Evolutionary conservation across 768 basidiomycete genomes (phyloP), one percentile per base, ranked within the genome.

Genomic region (Daedaleopsis sinensis): DNA sequence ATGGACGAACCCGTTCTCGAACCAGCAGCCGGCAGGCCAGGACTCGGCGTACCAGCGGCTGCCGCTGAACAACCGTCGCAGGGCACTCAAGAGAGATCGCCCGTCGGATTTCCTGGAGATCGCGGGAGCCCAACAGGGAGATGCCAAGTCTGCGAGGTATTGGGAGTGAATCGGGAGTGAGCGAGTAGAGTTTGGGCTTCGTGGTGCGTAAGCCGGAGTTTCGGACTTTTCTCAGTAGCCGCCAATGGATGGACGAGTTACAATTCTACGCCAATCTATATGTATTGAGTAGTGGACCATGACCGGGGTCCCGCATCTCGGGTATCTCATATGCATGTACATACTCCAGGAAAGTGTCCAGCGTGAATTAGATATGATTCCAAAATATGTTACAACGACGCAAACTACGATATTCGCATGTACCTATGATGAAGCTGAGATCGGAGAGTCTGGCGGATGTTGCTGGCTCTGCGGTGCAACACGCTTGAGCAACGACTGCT

Each of bases 41-140:
- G 92, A 94, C 63, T 93, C 91, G 7, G 89, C 92, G n/a, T 94
- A 94, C 71, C 93, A 94, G 72, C 81, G 93, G 38, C 70, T 93
- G 52, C 92, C 92, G 35, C 75, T 94, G 56, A 94, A 93, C 68
- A 92, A 91, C 68, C 81, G 92, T 60, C 82, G 92, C 55, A 86
- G 86, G 54, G 51, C 57, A 66, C 68, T 91, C 65, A 93, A 94
- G 74, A 82, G 92, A 10, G 93, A 94, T 35, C 79, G 92, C 49
- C 92, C 92, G 1, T 88, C 89, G 5, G 93, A 94, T 74, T 94
- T 94, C 69, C 73, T 92, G 68, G 92, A 93, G 68, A 81, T 91
- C 2, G 67, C 65, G 12, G 84, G 84, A 3, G 83, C 80, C 15
- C 86, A 87, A 59, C 77, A 75, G 48, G 62, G 62, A 56, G 88